These are phyloP conservation scores for Laburnicola sp. DNA, from an alignment of 2,329 filamentous ascomycete genomes.

Conservation along the genomic window DNA sequence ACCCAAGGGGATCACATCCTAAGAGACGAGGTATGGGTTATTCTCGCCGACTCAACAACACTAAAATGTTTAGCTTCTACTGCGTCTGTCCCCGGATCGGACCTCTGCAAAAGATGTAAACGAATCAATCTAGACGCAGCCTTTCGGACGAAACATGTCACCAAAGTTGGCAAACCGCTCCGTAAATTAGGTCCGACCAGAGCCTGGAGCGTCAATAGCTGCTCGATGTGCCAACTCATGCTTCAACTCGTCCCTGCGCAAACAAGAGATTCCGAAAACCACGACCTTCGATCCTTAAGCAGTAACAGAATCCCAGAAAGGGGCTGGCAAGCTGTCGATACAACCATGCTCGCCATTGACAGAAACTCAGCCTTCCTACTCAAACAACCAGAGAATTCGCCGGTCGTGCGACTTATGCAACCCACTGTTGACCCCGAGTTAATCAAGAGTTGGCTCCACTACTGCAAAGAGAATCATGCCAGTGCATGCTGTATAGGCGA, in stretches of 20 bases:
- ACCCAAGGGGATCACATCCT: too few species aligned
- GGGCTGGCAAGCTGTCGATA: conserved; percentile 2
- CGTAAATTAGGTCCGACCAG: not conserved
- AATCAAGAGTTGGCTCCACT: not conserved
- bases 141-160: not conserved
- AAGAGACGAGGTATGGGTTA: too few species aligned
- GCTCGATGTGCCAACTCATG: not conserved
- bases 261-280: not conserved
- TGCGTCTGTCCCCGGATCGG: not conserved
- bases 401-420: too few species aligned
- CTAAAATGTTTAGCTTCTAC: too few species aligned
- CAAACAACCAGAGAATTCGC: too few species aligned
- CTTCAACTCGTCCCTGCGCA: conserved; percentile 1
- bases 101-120: conserved; percentile 2
- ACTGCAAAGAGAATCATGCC: not conserved
- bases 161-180: not conserved
- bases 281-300: not conserved
- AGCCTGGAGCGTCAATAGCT: not conserved
- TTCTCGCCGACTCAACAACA: too few species aligned
- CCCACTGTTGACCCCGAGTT: not conserved
- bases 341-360: too few species aligned
- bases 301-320: conserved; percentile 1
- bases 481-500: not conserved
- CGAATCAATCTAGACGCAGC: not conserved
- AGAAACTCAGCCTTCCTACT: too few species aligned